Percentiles rank a stretch among this genome's conserved stretches.
Conservation (phyloP, 2,329 filamentous ascomycete genomes). For the Sarocladium strictum region DNA sequence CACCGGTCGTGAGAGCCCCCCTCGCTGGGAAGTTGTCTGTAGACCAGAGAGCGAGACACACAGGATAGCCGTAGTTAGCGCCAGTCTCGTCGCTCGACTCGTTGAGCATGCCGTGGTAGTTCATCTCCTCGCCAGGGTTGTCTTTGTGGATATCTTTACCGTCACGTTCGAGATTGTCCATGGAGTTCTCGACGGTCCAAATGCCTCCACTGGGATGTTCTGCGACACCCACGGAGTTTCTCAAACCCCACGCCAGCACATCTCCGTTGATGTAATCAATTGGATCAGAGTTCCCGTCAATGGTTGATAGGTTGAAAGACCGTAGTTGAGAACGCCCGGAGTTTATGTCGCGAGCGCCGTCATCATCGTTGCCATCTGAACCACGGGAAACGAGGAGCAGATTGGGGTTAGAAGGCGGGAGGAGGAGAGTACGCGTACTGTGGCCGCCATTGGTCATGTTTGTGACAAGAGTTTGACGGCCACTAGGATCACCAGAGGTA, state of each 20-base stretch:
- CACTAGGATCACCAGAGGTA: slow-evolving; percentile 31
- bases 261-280: slow-evolving; percentile 40
- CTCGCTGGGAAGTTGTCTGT: slow-evolving; percentile 35
- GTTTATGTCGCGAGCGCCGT: slow-evolving; percentile 38
- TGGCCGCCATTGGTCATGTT: slow-evolving; percentile 60
- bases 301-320: slow-evolving; percentile 39
- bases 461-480: slow-evolving; percentile 47
- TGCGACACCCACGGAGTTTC: slow-evolving; percentile 67
- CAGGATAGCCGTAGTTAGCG: slow-evolving; percentile 64
- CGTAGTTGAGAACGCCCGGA: slow-evolving; percentile 64
- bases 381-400: slow-evolving; percentile 62
- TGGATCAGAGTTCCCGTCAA: slow-evolving; percentile 19
- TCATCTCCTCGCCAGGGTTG: slow-evolving; percentile 70
- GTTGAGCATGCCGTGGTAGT: slow-evolving; percentile 59
- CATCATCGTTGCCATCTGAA: slow-evolving; percentile 57
- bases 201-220: slow-evolving; percentile 53
- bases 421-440: slow-evolving; percentile 59
- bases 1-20: slow-evolving; percentile 36
- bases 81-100: slow-evolving; percentile 26
- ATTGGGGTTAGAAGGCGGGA: slow-evolving; percentile 48
- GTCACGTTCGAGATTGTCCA: slow-evolving; percentile 54
- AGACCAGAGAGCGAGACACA: slow-evolving; percentile 63
- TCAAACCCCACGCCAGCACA: slow-evolving; percentile 61
- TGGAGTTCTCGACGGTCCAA: slow-evolving; percentile 64
- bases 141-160: slow-evolving; percentile 58